phyloP scores from a whole-genome alignment of 352 stramenopile species.

The Phytophthora parvispora region DNA sequence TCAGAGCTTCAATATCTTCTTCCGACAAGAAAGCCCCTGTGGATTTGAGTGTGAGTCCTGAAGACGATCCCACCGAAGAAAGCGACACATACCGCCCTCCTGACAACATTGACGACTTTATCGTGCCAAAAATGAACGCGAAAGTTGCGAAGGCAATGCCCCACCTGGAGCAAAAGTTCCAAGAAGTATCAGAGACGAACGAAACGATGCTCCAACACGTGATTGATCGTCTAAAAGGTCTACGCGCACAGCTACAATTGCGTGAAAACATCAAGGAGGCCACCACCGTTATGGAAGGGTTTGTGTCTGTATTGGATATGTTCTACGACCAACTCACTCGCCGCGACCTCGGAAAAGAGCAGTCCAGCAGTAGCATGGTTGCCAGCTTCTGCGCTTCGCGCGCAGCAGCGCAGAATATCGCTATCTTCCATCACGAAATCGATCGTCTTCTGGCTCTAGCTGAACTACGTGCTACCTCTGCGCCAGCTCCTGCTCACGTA shows the following conservation, averaged over 20 bases:
- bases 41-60: slow-evolving; percentile 31
- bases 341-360: slow-evolving; percentile 22
- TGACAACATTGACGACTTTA: slow-evolving; percentile 30
- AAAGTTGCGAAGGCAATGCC: slow-evolving; percentile 31
- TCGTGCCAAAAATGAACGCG: slow-evolving; percentile 31
- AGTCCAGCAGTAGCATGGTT: slow-evolving; percentile 17
- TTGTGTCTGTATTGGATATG: slow-evolving; percentile 22
- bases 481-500: slow-evolving; percentile 9
- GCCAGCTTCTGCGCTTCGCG: slow-evolving; percentile 30
- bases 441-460: slow-evolving; percentile 27
- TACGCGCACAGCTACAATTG: slow-evolving; percentile 18
- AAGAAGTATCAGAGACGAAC: slow-evolving; percentile 4
- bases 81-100: slow-evolving; percentile 14
- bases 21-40: slow-evolving; percentile 14
- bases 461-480: slow-evolving; percentile 8
- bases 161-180: slow-evolving; percentile 8
- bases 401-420: slow-evolving; percentile 21
- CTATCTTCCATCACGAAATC: slow-evolving; percentile 36
- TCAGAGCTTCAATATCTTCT: slow-evolving; percentile 6
- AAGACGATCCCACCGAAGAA: slow-evolving; percentile 22
- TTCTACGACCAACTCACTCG: slow-evolving; percentile 28
- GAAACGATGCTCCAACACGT: slow-evolving; percentile 21
- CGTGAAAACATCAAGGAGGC: slow-evolving; percentile 14
- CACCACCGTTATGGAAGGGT: slow-evolving; percentile 21
- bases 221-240: slow-evolving; percentile 15